These are phyloP conservation scores for Ganoderma sinense DNA, from an alignment of 1,284 basidiomycete genomes.

Conservation along the genomic window DNA sequence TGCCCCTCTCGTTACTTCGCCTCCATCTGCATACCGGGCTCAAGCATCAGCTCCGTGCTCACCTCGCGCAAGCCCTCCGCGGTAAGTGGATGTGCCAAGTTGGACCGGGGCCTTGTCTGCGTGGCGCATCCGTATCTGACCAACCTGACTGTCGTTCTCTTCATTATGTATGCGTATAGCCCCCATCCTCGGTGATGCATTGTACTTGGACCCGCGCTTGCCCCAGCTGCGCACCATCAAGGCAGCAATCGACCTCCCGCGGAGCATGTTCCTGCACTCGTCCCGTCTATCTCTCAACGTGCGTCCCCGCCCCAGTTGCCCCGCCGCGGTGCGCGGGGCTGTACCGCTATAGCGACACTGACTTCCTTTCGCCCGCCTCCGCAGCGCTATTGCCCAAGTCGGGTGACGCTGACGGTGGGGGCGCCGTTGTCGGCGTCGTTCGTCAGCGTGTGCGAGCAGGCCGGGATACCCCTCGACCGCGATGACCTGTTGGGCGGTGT, in stretches of 20 bases:
- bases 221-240: constrained; percentile 37
- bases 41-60: constrained; percentile 78
- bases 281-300: constrained; percentile 63
- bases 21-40: constrained; percentile 66
- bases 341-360: not conserved
- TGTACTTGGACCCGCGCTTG: constrained; percentile 50
- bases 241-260: constrained; percentile 44
- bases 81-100: constrained; percentile 47
- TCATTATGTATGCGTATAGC: constrained; percentile 50
- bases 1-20: constrained; percentile 63
- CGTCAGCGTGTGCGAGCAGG: constrained; percentile 50
- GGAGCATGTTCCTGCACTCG: constrained; percentile 68
- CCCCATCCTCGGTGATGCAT: constrained; percentile 68
- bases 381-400: constrained; percentile 56
- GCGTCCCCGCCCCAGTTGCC: constrained; percentile 34
- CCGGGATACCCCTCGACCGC: constrained; percentile 47
- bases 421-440: constrained; percentile 65
- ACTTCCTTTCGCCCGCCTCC: not conserved
- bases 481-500: constrained; percentile 52
- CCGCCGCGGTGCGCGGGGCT: not conserved
- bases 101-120: too few species aligned
- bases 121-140: not conserved
- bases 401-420: constrained; percentile 54
- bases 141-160: constrained; percentile 14
- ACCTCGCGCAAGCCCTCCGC: constrained; percentile 59